Percentiles rank a stretch among this genome's conserved stretches.
Conservation (phyloP, 305 asterid species). For the Solanum aculeatissimum region DNA sequence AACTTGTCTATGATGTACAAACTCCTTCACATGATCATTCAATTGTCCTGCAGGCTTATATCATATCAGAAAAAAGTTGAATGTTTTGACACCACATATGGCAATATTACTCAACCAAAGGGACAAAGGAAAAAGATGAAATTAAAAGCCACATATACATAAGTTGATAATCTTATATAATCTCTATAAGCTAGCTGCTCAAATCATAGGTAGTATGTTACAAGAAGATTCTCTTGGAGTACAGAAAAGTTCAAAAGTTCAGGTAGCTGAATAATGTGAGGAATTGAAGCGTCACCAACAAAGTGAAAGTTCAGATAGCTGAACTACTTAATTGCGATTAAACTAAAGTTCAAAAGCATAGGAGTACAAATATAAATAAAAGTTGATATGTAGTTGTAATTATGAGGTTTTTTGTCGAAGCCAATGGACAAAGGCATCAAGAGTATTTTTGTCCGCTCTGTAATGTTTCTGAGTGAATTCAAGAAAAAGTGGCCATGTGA, state of each 20-base stretch:
- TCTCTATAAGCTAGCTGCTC: not conserved
- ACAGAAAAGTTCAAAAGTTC: no score
- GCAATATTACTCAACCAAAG: not conserved
- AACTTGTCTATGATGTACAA: not conserved
- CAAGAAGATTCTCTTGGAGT: no score
- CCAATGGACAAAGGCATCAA: slow-evolving; percentile 61
- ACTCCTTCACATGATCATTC: not conserved
- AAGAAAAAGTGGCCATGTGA: slow-evolving; percentile 52
- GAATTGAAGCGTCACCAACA: not conserved
- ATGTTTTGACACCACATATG: not conserved
- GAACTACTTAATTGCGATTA: not conserved
- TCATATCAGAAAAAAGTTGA: not conserved
- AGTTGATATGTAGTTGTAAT: not conserved
- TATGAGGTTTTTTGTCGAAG: slow-evolving; percentile 2
- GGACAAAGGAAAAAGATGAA: not conserved
- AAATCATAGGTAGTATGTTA: not conserved
- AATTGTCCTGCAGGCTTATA: not conserved
- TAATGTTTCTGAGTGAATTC: slow-evolving; percentile 76
- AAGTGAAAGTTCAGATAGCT: not conserved
- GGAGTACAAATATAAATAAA: not conserved
- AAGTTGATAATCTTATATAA: not conserved
- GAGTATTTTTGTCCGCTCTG: slow-evolving; percentile 61
- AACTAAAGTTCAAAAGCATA: not conserved
- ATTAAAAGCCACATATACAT: not conserved
- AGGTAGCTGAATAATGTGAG: no score